These are phyloP conservation scores for Melastoma malabathricum DNA, from an alignment of 345 rosid species.

Conservation along the genomic window DNA sequence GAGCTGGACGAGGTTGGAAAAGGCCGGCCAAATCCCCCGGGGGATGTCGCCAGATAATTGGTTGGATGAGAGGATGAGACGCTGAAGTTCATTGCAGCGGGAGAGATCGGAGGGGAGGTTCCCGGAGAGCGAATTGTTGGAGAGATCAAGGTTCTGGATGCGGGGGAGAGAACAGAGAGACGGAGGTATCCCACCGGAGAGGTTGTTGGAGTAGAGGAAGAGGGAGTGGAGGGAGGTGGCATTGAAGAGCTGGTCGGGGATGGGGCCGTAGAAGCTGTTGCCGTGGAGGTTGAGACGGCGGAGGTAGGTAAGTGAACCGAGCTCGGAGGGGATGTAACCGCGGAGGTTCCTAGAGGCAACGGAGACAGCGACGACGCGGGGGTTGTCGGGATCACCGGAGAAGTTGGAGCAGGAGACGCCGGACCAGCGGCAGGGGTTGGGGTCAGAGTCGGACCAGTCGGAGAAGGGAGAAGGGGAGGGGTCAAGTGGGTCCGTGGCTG, in stretches of 20 bases:
- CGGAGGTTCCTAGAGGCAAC: conserved; percentile 55
- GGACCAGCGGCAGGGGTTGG: conserved; percentile 77
- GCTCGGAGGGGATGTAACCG: conserved; percentile 92
- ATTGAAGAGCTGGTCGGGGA: conserved; percentile 67
- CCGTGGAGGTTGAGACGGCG: conserved; percentile 79
- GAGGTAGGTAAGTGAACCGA: conserved; percentile 58
- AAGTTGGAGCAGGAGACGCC: conserved; percentile 79
- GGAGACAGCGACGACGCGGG: conserved; percentile 69
- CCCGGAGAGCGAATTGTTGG: conserved; percentile 66
- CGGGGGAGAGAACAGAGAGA: conserved; percentile 64
- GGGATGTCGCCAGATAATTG: conserved; percentile 58
- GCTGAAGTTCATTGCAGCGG: conserved; percentile 68
- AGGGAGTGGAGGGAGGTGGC: conserved; percentile 86
- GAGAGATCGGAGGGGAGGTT: conserved; percentile 38
- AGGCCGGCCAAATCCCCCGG: conserved; percentile 61
- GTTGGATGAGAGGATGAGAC: conserved; percentile 58
- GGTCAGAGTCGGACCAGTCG: conserved; percentile 72
- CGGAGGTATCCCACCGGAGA: conserved; percentile 64
- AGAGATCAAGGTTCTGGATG: conserved; percentile 82
- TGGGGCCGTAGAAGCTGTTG: conserved; percentile 56
- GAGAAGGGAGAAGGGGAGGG: conserved; percentile 32
- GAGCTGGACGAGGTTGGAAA: conserved; percentile 57
- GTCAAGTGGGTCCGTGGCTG: conserved; percentile 50
- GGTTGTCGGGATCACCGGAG: conserved; percentile 29
- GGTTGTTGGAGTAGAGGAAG: conserved; percentile 69